Base-by-base conservation (phyloP, 306 rosid species). In the Fagus crenata region DNA sequence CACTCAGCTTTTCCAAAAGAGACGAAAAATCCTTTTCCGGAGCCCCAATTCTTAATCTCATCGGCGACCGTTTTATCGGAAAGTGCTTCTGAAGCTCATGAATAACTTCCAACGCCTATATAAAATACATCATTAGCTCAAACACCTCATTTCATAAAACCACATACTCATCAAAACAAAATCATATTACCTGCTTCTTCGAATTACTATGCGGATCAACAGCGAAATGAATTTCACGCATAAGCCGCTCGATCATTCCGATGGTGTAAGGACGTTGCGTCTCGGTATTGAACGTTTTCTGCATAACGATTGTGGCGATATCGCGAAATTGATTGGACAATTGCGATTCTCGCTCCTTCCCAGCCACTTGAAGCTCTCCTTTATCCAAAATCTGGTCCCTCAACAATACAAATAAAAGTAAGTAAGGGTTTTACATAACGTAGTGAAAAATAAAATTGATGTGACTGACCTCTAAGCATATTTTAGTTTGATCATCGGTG, bases 361-460 rank as follows among this genome's bases (percentile, higher is more conserved):
- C 98, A 54, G 97, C 96, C 35, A 92, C 89, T 84, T 91, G 98
- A 87, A 95, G 97, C 80, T 92, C 98, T 59, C 97, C 98, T 85
- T 90, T 91, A 74, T 92, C 88, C 75, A 95, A 86, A 78, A 92
- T 89, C 97, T 95, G 81, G 28, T 22, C 28, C 28, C 7, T 32
- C 37, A 53, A 49, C 71, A 65, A 9, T 22, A 39, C 0, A 53
- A 4, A 43, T 37, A 36, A 43, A 67, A 42, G 3, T 39, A 28
- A 42, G 33, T 41, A 2, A 71, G 6, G 28, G 28, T 22, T 22
- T 22, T 22, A 22, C 28, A 22, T 22, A 22, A 22, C 28, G 28
- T 22, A 22, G 28, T 22, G 28, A 22, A 39, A 1, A 0, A 12
- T 59, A 5, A 75, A 63, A 14, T 22, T 12, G 18, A 65, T 39